Evolutionary conservation across 345 rosid species (phyloP).

Genomic region (Populus tremula): DNA sequence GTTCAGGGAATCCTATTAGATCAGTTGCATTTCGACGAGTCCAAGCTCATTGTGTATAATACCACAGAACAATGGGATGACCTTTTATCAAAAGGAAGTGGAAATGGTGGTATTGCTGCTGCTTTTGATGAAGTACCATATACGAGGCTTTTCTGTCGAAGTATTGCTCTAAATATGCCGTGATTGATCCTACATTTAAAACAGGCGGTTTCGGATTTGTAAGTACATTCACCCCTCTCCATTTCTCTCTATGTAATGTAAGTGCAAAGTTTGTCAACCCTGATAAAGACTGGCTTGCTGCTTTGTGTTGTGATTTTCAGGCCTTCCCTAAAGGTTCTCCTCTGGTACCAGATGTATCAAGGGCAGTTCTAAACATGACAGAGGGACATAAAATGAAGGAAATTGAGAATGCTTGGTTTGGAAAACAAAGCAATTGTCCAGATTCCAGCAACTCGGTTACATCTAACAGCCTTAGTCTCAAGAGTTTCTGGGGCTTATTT

Average conservation of each 20-base stretch:
- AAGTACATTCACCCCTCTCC: neutral
- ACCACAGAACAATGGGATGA: slow-evolving; percentile 19
- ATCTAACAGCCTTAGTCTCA: slow-evolving; percentile 9
- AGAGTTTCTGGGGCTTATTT: slow-evolving; percentile 15
- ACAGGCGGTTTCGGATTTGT: slow-evolving; percentile 27
- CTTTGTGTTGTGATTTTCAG: neutral
- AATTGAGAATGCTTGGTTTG: too few species aligned
- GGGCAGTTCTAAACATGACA: too few species aligned
- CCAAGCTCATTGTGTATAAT: slow-evolving; percentile 12
- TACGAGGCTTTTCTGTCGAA: slow-evolving; percentile 21
- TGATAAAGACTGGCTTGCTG: too few species aligned
- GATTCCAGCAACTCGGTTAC: neutral
- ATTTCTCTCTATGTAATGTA: neutral
- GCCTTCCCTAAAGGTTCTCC: slow-evolving; percentile 22
- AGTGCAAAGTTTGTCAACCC: too few species aligned
- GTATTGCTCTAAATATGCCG: slow-evolving; percentile 23
- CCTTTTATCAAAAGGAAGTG: slow-evolving; percentile 25
- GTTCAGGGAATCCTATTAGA: slow-evolving; percentile 23
- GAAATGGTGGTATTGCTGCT: slow-evolving; percentile 31
- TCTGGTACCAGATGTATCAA: neutral
- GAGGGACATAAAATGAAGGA: too few species aligned
- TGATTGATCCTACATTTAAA: slow-evolving; percentile 24
- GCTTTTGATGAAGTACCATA: slow-evolving; percentile 38
- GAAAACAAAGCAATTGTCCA: too few species aligned
- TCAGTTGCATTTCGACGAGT: slow-evolving; percentile 1